Conservation (phyloP, 768 basidiomycete species). For the Lactarius hengduanensis region DNA sequence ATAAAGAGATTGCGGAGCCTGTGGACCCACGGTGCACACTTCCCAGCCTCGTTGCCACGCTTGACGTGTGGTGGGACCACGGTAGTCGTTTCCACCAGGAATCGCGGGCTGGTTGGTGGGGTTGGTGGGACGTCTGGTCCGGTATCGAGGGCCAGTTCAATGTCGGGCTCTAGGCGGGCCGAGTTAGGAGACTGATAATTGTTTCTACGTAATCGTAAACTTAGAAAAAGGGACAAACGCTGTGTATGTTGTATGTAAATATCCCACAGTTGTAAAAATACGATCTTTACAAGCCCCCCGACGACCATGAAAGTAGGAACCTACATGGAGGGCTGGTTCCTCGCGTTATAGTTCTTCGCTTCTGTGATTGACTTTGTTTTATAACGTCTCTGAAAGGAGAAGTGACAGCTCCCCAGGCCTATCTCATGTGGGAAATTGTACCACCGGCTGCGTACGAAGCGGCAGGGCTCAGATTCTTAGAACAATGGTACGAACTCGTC, state of each 20-base stretch:
- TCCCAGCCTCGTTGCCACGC: background rate
- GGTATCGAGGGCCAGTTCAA: background rate
- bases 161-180: background rate
- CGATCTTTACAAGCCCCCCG: background rate
- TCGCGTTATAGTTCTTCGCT: background rate
- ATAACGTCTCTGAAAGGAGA: background rate
- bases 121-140: background rate
- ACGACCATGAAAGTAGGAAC: too few species aligned
- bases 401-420: background rate
- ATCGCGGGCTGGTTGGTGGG: background rate
- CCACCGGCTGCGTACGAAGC: background rate
- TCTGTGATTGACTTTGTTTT: background rate
- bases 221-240: too few species aligned
- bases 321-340: background rate
- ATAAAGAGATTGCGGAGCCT: conserved; percentile 6
- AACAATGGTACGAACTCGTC: background rate
- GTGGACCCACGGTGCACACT: conserved; percentile 5
- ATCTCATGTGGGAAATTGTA: background rate
- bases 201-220: too few species aligned
- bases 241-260: too few species aligned
- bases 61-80: background rate
- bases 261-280: background rate
- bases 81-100: background rate
- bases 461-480: background rate
- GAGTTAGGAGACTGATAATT: background rate